Conservation (phyloP, 495 filamentous ascomycete genomes). For the Aspergillus ellipticus region DNA sequence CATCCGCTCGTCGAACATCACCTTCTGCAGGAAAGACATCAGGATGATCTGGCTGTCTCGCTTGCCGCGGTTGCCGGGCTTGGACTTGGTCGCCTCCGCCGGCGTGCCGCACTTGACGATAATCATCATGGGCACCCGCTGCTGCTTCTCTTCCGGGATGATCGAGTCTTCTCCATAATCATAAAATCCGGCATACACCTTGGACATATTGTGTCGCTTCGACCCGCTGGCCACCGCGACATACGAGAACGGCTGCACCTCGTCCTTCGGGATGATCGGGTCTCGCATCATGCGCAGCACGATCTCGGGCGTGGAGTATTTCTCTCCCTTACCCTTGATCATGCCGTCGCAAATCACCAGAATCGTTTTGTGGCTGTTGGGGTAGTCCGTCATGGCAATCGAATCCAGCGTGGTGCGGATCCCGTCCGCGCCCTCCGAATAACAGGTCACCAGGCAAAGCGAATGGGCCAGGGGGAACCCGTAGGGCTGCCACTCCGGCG, state of each 20-base stretch:
- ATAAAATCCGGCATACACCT: conserved; percentile 97
- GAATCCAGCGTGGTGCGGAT: conserved; percentile 93
- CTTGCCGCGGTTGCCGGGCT: conserved; percentile 96
- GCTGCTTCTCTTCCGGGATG: conserved; percentile 83
- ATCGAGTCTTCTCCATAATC: conserved; percentile 81
- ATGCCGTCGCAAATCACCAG: conserved; percentile 96
- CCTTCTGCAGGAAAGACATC: conserved; percentile 99
- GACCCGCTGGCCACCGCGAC: conserved; percentile 94
- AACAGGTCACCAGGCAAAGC: conserved; percentile 93
- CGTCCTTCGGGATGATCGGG: conserved; percentile 68
- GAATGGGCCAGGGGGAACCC: conserved; percentile 91
- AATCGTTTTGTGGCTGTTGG: conserved; percentile 96
- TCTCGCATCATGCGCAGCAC: conserved; percentile 93
- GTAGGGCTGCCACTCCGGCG: conserved; percentile 92
- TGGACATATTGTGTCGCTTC: conserved; percentile 99
- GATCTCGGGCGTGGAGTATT: conserved; percentile 83
- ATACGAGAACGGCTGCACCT: conserved; percentile 88
- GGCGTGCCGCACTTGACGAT: conserved; percentile 95
- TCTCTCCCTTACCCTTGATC: conserved; percentile 94
- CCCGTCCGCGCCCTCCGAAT: conserved; percentile 93
- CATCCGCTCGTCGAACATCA: conserved; percentile 99
- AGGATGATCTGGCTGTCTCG: conserved; percentile 98
- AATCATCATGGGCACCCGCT: conserved; percentile 98
- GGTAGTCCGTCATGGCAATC: conserved; percentile 95
- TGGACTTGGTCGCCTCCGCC: conserved; percentile 72